Evolutionary conservation across 2,329 filamentous ascomycete species (phyloP).

Genomic region (Stagonosporopsis cucurbitacearum): DNA sequence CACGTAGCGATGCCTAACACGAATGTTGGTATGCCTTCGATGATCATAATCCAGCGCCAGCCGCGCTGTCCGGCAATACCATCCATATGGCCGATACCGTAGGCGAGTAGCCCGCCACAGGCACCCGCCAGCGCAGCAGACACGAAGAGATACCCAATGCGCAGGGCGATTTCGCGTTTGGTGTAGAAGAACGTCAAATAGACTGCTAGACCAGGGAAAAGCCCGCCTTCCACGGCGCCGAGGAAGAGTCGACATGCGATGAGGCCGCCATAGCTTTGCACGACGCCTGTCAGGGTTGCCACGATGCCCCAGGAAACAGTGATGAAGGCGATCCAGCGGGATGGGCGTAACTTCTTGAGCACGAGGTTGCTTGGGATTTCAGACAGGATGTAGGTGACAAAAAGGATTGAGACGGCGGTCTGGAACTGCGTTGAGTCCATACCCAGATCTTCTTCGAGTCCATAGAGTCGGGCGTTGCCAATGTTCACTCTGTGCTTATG

Average conservation of each 20-base stretch:
- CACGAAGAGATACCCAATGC: constrained; percentile 76
- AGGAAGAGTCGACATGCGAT: constrained; percentile 73
- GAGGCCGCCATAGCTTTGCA: constrained; percentile 68
- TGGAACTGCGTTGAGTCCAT: constrained; percentile 73
- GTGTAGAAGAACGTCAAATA: constrained; percentile 81
- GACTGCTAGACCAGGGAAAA: constrained; percentile 72
- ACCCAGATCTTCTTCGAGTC: constrained; percentile 67
- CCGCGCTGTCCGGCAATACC: constrained; percentile 68
- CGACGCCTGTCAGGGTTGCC: constrained; percentile 72
- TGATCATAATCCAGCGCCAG: constrained; percentile 75
- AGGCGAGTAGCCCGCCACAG: constrained; percentile 74
- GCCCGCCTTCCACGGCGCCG: constrained; percentile 71
- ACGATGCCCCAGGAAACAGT: constrained; percentile 63
- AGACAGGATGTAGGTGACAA: constrained; percentile 55
- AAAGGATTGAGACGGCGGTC: constrained; percentile 54
- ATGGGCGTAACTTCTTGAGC: constrained; percentile 54
- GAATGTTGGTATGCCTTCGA: constrained; percentile 64
- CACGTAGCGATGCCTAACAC: constrained; percentile 63
- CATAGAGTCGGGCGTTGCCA: constrained; percentile 70
- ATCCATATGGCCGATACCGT: constrained; percentile 75
- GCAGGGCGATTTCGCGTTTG: constrained; percentile 72
- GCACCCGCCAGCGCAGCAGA: constrained; percentile 74
- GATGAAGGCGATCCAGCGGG: constrained; percentile 65
- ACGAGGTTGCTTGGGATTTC: constrained; percentile 56
- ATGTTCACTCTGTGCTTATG: constrained; percentile 65